Base-by-base conservation (phyloP, 169 alveolate genomes). In the Eimeria sp. region DNA sequence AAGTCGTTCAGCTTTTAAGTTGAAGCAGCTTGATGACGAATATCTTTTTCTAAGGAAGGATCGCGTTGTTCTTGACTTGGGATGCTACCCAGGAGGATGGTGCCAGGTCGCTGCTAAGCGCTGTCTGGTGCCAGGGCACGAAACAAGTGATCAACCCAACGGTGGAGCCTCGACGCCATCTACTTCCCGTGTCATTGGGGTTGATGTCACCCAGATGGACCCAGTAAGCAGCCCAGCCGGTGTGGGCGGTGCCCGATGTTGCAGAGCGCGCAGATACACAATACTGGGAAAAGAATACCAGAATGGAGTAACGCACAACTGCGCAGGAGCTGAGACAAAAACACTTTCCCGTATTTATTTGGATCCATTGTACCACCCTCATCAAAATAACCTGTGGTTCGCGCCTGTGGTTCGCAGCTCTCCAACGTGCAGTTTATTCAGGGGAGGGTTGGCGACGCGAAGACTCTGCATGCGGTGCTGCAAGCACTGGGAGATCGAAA, bases 51-150 rank as follows among this genome's bases (percentile, higher is more conserved):
- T 95, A 25, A 49, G 96, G 65, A 76, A 83, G 9, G 82, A 84
- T 34, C 97, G 96, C 65, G 70, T 73, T 16, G 96, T 96, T 34
- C 95, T 96, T 16, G 97, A 95, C 90, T 95, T 96, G n/a, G 97
- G 97, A 5, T 95, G 96, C 70, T 96, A 91, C 76, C 95, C 97
- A 20, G 97, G 97, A 40, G 97, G 97, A 40, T 95, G 97, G 96
- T 89, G 97, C 51, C 97, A 95, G 58, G 96, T 96, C 43, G 97
- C 97, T 30, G 70, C 92, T 18, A 91, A 94, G 80, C 95, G 97
- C 40, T 70, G 90, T 27, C 90, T 67, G 14, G 93, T 86, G 11
- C 25, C 14, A 30, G 95, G 97, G 34, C 83, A 86, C 7, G 92
- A 49, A 40, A 11, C 13, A 9, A 34, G 67, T 45, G 75, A 49